Conservation (phyloP, 345 rosid genomes). For the Eucalyptus victrix region DNA sequence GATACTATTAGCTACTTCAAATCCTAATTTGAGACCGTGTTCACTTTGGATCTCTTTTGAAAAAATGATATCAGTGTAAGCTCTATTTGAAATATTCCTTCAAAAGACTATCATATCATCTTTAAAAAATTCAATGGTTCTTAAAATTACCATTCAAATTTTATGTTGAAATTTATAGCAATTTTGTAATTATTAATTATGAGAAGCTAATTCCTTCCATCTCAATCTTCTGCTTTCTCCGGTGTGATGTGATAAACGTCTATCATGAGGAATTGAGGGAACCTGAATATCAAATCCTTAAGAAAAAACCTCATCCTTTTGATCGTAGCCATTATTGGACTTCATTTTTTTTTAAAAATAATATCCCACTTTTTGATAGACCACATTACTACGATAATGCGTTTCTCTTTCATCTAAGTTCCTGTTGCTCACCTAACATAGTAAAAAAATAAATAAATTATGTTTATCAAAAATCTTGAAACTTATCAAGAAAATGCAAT, state of each 20-base stretch:
- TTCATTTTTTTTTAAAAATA: too few relatives aligned
- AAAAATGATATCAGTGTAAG: rapidly evolving
- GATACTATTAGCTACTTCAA: too few relatives aligned
- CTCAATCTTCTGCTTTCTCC: background rate
- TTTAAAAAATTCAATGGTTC: background rate
- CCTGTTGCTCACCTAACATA: background rate
- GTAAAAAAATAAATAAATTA: too few relatives aligned
- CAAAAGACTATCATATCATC: rapidly evolving
- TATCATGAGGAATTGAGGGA: background rate
- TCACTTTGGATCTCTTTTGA: too few relatives aligned
- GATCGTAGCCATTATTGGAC: too few relatives aligned
- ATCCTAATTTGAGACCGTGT: too few relatives aligned
- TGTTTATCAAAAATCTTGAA: rapidly evolving
- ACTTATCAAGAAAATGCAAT: too few relatives aligned
- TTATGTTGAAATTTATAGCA: background rate
- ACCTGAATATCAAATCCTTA: background rate
- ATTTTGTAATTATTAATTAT: background rate
- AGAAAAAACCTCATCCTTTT: too few relatives aligned
- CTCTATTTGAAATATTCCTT: background rate
- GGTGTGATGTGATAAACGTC: background rate
- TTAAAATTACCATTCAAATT: background rate
- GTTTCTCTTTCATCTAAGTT: background rate
- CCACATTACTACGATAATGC: background rate
- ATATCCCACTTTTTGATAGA: too few relatives aligned
- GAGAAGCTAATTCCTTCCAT: background rate